phyloP scores from a whole-genome alignment of 176 grass and related monocot genomes.

The Aegilops bicornis region DNA sequence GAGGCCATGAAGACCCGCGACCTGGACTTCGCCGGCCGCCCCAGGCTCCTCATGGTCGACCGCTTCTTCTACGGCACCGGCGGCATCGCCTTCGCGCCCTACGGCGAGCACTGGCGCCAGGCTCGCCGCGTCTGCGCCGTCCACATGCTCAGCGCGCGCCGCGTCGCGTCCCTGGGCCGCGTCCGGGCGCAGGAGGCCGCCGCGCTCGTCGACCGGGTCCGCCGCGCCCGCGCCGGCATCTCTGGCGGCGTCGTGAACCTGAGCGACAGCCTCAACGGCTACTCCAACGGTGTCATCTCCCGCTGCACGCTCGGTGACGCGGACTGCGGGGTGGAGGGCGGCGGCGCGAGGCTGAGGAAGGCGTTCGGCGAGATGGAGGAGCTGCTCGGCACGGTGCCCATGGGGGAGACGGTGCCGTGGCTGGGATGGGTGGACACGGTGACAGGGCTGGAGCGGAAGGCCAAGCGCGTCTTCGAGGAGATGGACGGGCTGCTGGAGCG shows the following conservation, averaged over 20 bases:
- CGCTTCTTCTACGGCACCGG: conserved; percentile 36
- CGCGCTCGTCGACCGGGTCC: conserved; percentile 25
- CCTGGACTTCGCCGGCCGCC: conserved; percentile 47
- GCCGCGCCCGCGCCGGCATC: neutral
- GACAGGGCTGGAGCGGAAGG: conserved; percentile 32
- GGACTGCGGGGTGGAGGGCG: neutral
- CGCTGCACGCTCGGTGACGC: conserved; percentile 2
- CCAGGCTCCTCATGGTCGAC: neutral
- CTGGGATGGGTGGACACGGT: conserved; percentile 47
- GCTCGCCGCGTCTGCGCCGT: conserved; percentile 42
- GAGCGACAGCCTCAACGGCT: neutral
- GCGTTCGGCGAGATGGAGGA: conserved; percentile 52
- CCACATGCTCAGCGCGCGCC: conserved; percentile 43
- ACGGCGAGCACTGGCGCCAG: conserved; percentile 61
- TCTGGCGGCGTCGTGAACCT: neutral
- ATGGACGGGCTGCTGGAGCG: conserved; percentile 34
- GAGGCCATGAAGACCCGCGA: conserved; percentile 53
- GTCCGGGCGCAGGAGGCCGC: conserved; percentile 34
- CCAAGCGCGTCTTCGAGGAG: neutral
- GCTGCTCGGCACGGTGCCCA: conserved; percentile 20
- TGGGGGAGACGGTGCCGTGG: conserved; percentile 47
- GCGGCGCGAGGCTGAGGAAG: conserved; percentile 18
- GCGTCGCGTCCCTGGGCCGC: conserved; percentile 28
- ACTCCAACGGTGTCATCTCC: neutral
- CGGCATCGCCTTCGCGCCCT: conserved; percentile 56